These are phyloP conservation scores for Chaetomiaceae sp. DNA, from an alignment of 2,329 filamentous ascomycete species.

Conservation along the genomic window DNA sequence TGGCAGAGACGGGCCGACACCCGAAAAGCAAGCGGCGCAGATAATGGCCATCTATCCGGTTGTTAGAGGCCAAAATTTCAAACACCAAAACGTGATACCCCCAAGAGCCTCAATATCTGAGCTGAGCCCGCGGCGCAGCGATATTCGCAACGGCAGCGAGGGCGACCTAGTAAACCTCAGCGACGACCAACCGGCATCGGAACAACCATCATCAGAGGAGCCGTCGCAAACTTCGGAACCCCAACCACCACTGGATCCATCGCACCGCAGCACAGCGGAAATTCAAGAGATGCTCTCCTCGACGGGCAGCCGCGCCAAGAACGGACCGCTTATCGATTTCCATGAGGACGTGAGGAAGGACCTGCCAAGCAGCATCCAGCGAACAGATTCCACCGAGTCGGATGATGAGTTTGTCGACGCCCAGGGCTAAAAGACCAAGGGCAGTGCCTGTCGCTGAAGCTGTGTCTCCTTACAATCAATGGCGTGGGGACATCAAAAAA, in stretches of 20 bases:
- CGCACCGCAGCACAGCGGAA: slow-evolving; percentile 33
- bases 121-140: slow-evolving; percentile 18
- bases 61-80: slow-evolving; percentile 65
- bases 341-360: slow-evolving; percentile 49
- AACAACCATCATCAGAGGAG: neutral
- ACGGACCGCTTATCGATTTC: slow-evolving; percentile 55
- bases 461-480: neutral
- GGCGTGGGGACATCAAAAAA: neutral
- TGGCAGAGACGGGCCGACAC: slow-evolving; percentile 57
- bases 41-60: slow-evolving; percentile 85
- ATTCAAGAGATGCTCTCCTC: slow-evolving; percentile 43
- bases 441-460: neutral
- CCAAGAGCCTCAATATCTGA: slow-evolving; percentile 35
- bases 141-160: slow-evolving; percentile 21
- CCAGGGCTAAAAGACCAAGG: slow-evolving; percentile 17
- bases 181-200: slow-evolving; percentile 31
- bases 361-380: slow-evolving; percentile 38
- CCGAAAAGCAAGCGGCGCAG: slow-evolving; percentile 70
- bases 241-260: slow-evolving; percentile 18
- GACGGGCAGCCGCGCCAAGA: slow-evolving; percentile 42
- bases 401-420: slow-evolving; percentile 41
- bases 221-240: neutral
- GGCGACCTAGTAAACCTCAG: slow-evolving; percentile 57
- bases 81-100: slow-evolving; percentile 53
- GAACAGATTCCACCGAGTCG: slow-evolving; percentile 35